These are phyloP conservation scores for Endothia cerciana DNA, from an alignment of 2,329 filamentous ascomycete species.

Conservation along the genomic window DNA sequence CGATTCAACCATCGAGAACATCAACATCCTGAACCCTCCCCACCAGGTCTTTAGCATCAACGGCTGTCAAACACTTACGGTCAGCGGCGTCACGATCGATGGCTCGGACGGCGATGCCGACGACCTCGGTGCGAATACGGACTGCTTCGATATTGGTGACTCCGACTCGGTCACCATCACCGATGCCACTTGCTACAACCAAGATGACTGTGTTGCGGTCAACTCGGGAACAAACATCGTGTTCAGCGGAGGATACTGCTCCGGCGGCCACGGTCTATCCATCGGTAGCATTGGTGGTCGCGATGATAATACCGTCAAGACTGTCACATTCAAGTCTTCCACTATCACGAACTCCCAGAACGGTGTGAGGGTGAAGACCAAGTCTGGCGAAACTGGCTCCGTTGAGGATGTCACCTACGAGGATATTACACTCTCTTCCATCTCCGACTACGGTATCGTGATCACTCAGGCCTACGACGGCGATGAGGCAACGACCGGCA, in stretches of 20 bases:
- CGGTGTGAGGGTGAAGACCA: conserved; percentile 38
- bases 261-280: conserved; percentile 57
- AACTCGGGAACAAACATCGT: conserved; percentile 53
- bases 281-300: conserved; percentile 62
- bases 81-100: conserved; percentile 59
- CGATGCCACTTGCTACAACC: conserved; percentile 57
- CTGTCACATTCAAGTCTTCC: conserved; percentile 52
- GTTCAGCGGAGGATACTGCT: conserved; percentile 48
- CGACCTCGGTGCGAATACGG: conserved; percentile 52
- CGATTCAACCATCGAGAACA: conserved; percentile 32
- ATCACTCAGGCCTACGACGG: conserved; percentile 30
- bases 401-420: conserved; percentile 9
- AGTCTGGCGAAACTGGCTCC: conserved; percentile 12
- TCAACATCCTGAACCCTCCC: conserved; percentile 57
- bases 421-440: conserved; percentile 16
- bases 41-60: conserved; percentile 56
- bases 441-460: conserved; percentile 27
- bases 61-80: conserved; percentile 44
- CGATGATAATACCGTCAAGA: conserved; percentile 54
- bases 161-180: conserved; percentile 54
- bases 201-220: conserved; percentile 62
- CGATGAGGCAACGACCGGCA: conserved; percentile 19
- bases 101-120: conserved; percentile 51
- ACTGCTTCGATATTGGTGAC: conserved; percentile 54
- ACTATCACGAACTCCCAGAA: conserved; percentile 56